Evolutionary conservation across 2,329 filamentous ascomycete genomes (phyloP), one percentile per base, ranked within the genome.

Genomic region (Furcasterigmium sp.): DNA sequence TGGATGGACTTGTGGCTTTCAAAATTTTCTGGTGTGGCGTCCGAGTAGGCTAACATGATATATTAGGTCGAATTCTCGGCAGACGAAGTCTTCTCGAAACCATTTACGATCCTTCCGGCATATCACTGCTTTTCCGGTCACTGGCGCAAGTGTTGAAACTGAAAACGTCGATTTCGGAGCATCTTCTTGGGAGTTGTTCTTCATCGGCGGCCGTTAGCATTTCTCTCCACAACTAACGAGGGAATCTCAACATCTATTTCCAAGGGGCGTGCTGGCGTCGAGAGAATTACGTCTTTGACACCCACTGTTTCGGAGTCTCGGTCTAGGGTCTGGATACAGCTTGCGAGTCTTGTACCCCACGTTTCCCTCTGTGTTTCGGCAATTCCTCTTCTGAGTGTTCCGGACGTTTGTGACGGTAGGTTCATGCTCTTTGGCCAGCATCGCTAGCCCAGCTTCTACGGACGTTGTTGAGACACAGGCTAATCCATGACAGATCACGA

Each of bases 191-290:
- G 38, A 39, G 41, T 46, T 49, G 43, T 45, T 41, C 39, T 45
- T 46, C 41, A 37, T 47, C 40, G 46, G 44, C 47, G 44, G 41
- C 48, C 46, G 35, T 41, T 41, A 45, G 37, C 40, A 43, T 46
- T 47, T 47, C 36, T 35, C 36, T 44, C 41, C 46, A 46, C 48
- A 41, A 46, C 43, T 44, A 46, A 32, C 41, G 43, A 36, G 38
- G 41, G 37, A 35, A 45, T 41, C 35, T 50, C 44, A 19, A 46
- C 39, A 35, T 50, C 42, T 44, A 39, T 55, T 51, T 54, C 50
- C 36, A 55, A 55, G 49, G 54, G 62, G 64, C 62, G 65, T 66
- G 62, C 61, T 55, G 63, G 64, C 61, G 63, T 68, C 59, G 58
- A 56, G 53, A 63, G 53, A 62, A 51, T 54, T 58, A 56, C 56